Evolutionary conservation across 2,329 filamentous ascomycete genomes (phyloP).

Genomic region (Endocalyx cinctus): DNA sequence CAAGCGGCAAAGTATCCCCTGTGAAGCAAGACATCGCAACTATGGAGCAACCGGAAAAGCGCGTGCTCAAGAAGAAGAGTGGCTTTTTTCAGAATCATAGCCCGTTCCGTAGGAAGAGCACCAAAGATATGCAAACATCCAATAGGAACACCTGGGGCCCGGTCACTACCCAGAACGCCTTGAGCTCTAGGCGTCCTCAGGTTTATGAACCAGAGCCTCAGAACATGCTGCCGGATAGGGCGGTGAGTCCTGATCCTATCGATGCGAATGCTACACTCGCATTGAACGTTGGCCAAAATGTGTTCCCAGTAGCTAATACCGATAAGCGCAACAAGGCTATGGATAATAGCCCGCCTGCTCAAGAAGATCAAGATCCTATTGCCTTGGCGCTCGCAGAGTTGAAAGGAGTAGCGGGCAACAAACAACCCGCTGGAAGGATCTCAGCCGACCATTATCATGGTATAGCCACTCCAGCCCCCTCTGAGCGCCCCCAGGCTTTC

Average conservation of each 20-base stretch:
- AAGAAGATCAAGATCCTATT: conserved; percentile 78
- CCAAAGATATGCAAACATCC: conserved; percentile 56
- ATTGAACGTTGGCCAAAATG: conserved; percentile 90
- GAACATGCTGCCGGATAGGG: conserved; percentile 36
- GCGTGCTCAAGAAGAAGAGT: conserved; percentile 66
- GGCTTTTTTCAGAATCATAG: conserved; percentile 92
- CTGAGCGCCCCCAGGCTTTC: conserved; percentile 28
- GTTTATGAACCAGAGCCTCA: conserved; percentile 34
- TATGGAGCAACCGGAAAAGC: conserved; percentile 55
- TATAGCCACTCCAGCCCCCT: conserved; percentile 74
- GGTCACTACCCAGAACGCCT: conserved; percentile 12
- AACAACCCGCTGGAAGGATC: conserved; percentile 75
- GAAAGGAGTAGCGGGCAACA: conserved; percentile 72
- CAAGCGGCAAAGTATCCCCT: conserved; percentile 69
- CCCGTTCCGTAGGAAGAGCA: conserved; percentile 89
- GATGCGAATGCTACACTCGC: conserved; percentile 91
- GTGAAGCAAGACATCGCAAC: conserved; percentile 56
- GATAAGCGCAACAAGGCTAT: conserved; percentile 52
- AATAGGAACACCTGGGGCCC: conserved; percentile 59
- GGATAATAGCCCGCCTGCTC: conserved; percentile 30
- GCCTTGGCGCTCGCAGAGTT: conserved; percentile 88
- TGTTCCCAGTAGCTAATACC: conserved; percentile 84
- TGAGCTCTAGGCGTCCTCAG: conserved; percentile 33
- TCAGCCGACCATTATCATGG: conserved; percentile 96
- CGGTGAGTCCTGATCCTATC: conserved; percentile 73